These are phyloP conservation scores for Medicago arabica DNA, from an alignment of 306 rosid species.

Conservation along the genomic window DNA sequence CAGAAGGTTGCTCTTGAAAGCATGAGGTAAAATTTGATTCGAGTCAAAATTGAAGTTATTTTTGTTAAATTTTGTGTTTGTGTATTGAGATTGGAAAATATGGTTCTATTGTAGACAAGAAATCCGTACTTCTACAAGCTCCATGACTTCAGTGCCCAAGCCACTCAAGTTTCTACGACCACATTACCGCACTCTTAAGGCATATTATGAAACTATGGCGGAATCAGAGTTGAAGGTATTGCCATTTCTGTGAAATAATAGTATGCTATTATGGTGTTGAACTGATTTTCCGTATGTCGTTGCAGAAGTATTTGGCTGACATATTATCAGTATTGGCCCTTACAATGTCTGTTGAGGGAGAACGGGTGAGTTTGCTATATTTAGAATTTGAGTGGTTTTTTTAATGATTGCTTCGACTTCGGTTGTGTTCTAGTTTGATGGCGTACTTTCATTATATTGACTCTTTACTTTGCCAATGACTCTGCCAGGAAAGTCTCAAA, in stretches of 20 bases:
- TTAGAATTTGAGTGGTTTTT: conserved; percentile 18
- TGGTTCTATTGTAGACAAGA: conserved; percentile 70
- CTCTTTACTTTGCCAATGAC: conserved; percentile 6
- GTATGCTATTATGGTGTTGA: conserved; percentile 16
- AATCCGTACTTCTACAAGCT: conserved; percentile 95
- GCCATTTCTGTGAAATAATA: background rate
- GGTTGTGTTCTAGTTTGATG: background rate
- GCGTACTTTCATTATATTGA: conserved; percentile 8
- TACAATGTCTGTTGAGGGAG: conserved; percentile 99
- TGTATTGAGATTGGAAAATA: conserved; percentile 16
- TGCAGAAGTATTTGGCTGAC: conserved; percentile 96
- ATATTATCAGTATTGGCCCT: conserved; percentile 94
- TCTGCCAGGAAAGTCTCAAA: conserved; percentile 85
- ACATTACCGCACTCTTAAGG: conserved; percentile 81
- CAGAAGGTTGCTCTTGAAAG: conserved; percentile 94
- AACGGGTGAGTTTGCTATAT: conserved; percentile 65
- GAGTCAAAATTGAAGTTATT: background rate
- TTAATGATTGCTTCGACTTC: background rate
- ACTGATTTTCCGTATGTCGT: conserved; percentile 39
- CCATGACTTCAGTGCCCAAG: conserved; percentile 99
- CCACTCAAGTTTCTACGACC: conserved; percentile 95
- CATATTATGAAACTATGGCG: conserved; percentile 75
- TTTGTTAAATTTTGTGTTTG: background rate
- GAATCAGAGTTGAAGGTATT: conserved; percentile 79
- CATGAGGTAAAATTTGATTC: conserved; percentile 70